A percentile compares a stretch with the other conserved stretches of the same genome.
Conservation (phyloP, 164 flowering plant genomes). For the Vitis rupestris region DNA sequence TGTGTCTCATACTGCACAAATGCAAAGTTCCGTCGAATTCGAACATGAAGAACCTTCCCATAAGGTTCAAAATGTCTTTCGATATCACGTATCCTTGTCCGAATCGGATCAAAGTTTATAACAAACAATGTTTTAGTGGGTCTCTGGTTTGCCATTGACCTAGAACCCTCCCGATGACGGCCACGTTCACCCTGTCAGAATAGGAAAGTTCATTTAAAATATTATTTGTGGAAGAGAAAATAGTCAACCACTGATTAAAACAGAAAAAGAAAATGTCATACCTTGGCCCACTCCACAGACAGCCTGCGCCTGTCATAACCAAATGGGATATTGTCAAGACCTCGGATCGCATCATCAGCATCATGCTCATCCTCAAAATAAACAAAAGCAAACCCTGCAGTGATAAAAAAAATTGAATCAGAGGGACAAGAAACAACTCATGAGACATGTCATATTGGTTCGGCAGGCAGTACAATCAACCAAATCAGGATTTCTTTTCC, state of each 20-base stretch:
- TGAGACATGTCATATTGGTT: background rate
- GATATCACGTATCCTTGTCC: slow-evolving; percentile 68
- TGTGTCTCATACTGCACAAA: slow-evolving; percentile 91
- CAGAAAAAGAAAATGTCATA: slow-evolving; percentile 14
- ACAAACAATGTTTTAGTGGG: slow-evolving; percentile 91
- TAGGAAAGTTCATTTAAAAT: background rate
- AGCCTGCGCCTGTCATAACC: slow-evolving; percentile 75
- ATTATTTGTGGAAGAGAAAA: background rate
- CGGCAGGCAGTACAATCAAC: slow-evolving; percentile 22
- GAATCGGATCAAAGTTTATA: slow-evolving; percentile 80
- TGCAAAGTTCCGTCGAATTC: slow-evolving; percentile 86
- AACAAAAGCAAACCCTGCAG: slow-evolving; percentile 94
- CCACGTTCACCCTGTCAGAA: slow-evolving; percentile 67
- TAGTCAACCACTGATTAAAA: background rate
- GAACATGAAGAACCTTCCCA: slow-evolving; percentile 71
- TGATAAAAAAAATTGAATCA: slow-evolving; percentile 5
- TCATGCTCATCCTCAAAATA: slow-evolving; percentile 93
- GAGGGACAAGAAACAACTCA: background rate
- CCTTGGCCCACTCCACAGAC: slow-evolving; percentile 96
- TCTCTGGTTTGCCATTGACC: slow-evolving; percentile 55
- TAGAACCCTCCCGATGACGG: slow-evolving; percentile 57
- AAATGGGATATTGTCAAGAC: slow-evolving; percentile 70
- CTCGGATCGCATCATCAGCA: slow-evolving; percentile 88
- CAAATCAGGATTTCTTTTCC: slow-evolving; percentile 32
- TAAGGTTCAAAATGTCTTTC: slow-evolving; percentile 83